Conservation (phyloP, 306 rosid species). For the Cicer pinnatifidum region DNA sequence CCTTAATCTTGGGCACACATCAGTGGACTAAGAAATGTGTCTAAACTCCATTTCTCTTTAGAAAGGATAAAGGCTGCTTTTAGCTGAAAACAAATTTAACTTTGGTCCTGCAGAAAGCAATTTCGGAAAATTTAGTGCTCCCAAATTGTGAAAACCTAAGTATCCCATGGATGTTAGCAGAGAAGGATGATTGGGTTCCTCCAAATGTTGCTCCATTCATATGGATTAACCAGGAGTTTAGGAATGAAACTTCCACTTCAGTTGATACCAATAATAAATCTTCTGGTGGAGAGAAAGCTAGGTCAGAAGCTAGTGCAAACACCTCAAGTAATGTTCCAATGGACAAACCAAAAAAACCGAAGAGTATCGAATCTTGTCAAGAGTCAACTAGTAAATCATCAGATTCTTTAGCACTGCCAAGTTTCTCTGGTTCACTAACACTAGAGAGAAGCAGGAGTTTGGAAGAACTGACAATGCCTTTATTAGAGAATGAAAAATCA, state of each 20-base stretch:
- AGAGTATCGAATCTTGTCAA: conserved; percentile 41
- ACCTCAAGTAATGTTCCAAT: conserved; percentile 51
- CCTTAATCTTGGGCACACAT: conserved; percentile 11
- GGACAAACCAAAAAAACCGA: conserved; percentile 41
- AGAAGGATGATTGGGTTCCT: conserved; percentile 87
- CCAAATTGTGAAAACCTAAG: conserved; percentile 76
- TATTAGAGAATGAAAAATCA: conserved; percentile 53
- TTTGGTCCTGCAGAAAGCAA: conserved; percentile 63
- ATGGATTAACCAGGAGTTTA: conserved; percentile 68
- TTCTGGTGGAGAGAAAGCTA: conserved; percentile 45
- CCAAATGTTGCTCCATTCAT: conserved; percentile 77
- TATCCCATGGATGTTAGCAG: conserved; percentile 90
- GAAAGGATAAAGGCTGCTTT: conserved; percentile 10
- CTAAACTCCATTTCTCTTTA: conserved; percentile 21
- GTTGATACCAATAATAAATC: conserved; percentile 42
- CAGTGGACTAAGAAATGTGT: conserved; percentile 20
- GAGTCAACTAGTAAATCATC: conserved; percentile 50
- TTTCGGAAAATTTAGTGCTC: conserved; percentile 75
- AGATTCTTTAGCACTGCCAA: conserved; percentile 40
- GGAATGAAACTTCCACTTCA: conserved; percentile 47
- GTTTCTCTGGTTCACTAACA: conserved; percentile 40
- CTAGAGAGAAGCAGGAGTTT: conserved; percentile 37
- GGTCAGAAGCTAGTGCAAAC: conserved; percentile 47
- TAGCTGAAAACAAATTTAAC: conserved; percentile 47
- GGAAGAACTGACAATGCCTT: conserved; percentile 57